Conservation (phyloP, 768 basidiomycete genomes). For the Mycena filopes region DNA sequence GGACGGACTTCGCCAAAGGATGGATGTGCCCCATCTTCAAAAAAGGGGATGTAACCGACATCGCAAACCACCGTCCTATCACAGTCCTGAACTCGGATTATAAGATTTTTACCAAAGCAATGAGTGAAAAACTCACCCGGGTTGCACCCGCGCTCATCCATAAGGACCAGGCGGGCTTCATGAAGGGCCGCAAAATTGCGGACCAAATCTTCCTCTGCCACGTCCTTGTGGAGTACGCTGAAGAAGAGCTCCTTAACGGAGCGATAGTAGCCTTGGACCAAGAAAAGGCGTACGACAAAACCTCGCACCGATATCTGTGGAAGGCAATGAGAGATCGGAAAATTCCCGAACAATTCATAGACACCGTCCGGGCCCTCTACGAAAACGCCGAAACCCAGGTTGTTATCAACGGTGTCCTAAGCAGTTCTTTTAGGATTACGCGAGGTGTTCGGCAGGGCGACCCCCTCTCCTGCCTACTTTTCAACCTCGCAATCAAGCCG, state of each 20-base stretch:
- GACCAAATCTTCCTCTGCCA: background rate
- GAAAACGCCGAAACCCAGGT: background rate
- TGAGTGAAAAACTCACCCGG: background rate
- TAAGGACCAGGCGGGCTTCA: background rate
- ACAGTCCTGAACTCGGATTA: background rate
- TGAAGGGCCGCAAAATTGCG: background rate
- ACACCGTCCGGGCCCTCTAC: background rate
- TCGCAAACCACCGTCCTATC: background rate
- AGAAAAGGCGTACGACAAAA: background rate
- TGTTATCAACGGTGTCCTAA: background rate
- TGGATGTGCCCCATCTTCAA: constrained; percentile 7
- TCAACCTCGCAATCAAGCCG: background rate
- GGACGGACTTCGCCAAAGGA: background rate
- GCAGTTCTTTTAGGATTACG: background rate
- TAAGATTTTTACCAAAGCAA: background rate
- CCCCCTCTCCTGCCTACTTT: constrained; percentile 6
- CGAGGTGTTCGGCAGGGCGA: constrained; percentile 2
- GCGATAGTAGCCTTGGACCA: too few species aligned
- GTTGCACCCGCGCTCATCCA: background rate
- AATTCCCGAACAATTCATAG: background rate
- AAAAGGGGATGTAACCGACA: background rate
- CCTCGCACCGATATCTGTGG: background rate
- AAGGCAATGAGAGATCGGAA: background rate
- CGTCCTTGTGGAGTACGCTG: background rate
- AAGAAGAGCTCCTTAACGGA: background rate